Evolutionary conservation across 768 basidiomycete species (phyloP), one percentile per base, ranked within the genome.

Genomic region (Xanthoconium stramineum): DNA sequence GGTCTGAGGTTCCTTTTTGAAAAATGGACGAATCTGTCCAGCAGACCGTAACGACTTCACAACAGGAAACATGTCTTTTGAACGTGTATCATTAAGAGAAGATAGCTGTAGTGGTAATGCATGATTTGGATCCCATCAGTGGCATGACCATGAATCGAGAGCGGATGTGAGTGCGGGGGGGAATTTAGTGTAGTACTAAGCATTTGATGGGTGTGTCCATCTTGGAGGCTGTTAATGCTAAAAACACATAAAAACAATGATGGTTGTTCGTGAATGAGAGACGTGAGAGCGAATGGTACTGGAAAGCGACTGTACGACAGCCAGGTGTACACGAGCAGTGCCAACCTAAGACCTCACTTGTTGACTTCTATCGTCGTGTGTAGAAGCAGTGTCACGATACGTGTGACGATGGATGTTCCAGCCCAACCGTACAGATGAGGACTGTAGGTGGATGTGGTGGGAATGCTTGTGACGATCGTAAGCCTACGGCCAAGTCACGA

Each of bases 51-150:
- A n/a, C n/a, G n/a, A n/a, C n/a, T n/a, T n/a, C n/a, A n/a, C n/a
- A n/a, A n/a, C n/a, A n/a, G n/a, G n/a, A n/a, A n/a, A n/a, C 51
- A 32, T 47, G 48, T 46, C 29, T 53, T 55, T 11, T n/a, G 40
- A 57, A 56, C 58, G 58, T 69, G 58, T 53, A 52, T 60, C 45
- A 68, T 69, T 69, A 69, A 42, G 55, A 48, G 57, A 59, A 58
- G 47, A 60, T 67, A 66, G 55, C 59, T 58, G 57, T 70, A 52
- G 60, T 65, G 61, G 61, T 57, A 55, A 67, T 68, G 68, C 69
- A 65, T 68, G 64, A 55, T 54, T 11, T 53, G 64, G 29, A 48
- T 59, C 55, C 51, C 59, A 58, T 66, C 59, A 58, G 42, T 61
- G 64, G 59, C 49, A 58, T 66, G 56, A 40, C 52, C 36, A 51